Evolutionary conservation across 1,284 basidiomycete genomes (phyloP).

Genomic region (Xanthoconium separans): DNA sequence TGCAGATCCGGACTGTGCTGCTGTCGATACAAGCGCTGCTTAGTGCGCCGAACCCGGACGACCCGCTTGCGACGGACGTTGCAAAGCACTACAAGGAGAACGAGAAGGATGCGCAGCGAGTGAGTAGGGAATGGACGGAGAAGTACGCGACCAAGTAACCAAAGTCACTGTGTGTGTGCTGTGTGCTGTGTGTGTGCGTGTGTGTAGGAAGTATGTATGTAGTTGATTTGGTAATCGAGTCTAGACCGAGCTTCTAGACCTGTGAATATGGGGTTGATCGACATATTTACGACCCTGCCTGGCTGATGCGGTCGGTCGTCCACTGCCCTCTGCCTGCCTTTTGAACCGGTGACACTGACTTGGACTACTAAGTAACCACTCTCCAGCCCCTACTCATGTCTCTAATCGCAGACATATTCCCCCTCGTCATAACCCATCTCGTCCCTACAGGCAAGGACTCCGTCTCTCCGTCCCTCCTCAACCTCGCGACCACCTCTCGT

Average conservation of each 20-base stretch:
- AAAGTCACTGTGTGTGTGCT: no score
- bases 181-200: no score
- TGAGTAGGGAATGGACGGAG: constrained; percentile 91
- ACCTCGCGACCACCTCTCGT: constrained; percentile 25
- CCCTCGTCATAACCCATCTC: constrained; percentile 33
- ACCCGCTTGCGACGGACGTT: constrained; percentile 97
- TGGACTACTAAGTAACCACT: no score
- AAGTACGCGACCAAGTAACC: constrained; percentile 58
- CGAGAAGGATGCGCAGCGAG: constrained; percentile 87
- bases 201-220: background rate
- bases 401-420: constrained; percentile 34
- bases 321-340: constrained; percentile 10
- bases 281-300: constrained; percentile 16
- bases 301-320: background rate
- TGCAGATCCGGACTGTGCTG: constrained; percentile 97
- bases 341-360: background rate
- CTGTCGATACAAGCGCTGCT: constrained; percentile 95
- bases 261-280: constrained; percentile 10
- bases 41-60: constrained; percentile 96
- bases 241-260: constrained; percentile 17
- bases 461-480: constrained; percentile 19
- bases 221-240: constrained; percentile 12
- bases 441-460: background rate
- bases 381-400: constrained; percentile 17
- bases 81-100: constrained; percentile 99